Evolutionary conservation across 2,329 filamentous ascomycete genomes (phyloP).

Genomic region (Exophiala sideris): DNA sequence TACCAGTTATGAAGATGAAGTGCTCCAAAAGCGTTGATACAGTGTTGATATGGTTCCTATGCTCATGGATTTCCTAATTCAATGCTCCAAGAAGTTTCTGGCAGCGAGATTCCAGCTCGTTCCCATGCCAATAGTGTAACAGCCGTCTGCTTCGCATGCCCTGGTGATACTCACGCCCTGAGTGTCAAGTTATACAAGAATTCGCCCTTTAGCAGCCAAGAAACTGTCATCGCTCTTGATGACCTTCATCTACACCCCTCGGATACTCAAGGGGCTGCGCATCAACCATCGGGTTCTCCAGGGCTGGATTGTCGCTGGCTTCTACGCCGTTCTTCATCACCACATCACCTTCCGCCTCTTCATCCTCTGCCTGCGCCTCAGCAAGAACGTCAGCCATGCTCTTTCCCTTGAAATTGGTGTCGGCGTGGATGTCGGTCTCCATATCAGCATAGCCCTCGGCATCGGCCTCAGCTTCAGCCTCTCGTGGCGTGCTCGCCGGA

Average conservation of each 20-base stretch:
- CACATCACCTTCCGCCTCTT: slow-evolving; percentile 17
- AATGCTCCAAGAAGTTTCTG: too few relatives aligned
- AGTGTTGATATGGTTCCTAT: too few relatives aligned
- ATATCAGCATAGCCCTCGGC: slow-evolving; percentile 6
- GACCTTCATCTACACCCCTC: background rate
- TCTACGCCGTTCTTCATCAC: slow-evolving; percentile 8
- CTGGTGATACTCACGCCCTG: too few relatives aligned
- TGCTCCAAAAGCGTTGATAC: too few relatives aligned
- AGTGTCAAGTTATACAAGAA: too few relatives aligned
- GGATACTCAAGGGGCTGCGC: slow-evolving; percentile 7
- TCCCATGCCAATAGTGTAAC: background rate
- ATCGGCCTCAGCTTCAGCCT: slow-evolving; percentile 10
- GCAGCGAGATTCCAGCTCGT: background rate
- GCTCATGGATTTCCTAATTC: too few relatives aligned
- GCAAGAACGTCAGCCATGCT: slow-evolving; percentile 30
- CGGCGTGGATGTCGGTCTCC: slow-evolving; percentile 27
- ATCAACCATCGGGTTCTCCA: slow-evolving; percentile 17
- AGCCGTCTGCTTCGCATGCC: too few relatives aligned
- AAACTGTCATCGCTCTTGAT: background rate
- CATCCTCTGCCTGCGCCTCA: slow-evolving; percentile 27
- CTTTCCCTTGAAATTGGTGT: slow-evolving; percentile 28
- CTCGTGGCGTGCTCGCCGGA: slow-evolving; percentile 22
- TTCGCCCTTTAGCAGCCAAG: too few relatives aligned
- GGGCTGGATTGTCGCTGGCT: background rate
- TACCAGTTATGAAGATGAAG: too few relatives aligned